Percentiles rank a stretch among this genome's conserved stretches.
These are phyloP conservation scores for Aspergillus sp. DNA, from an alignment of 2,329 filamentous ascomycete species.

Conservation along the genomic window DNA sequence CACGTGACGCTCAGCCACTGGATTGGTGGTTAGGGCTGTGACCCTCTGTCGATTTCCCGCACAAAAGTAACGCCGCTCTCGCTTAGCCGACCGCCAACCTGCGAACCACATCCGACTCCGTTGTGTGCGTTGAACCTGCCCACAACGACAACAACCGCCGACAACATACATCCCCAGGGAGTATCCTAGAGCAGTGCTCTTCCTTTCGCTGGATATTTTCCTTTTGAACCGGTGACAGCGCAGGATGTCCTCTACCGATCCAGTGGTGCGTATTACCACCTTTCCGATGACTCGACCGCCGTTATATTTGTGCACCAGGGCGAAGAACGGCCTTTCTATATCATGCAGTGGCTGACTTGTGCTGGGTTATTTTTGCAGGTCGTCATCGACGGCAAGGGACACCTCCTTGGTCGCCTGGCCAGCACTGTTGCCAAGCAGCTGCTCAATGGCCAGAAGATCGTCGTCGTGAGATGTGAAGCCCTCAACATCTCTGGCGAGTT, in stretches of 20 bases:
- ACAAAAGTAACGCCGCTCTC: slow-evolving; percentile 43
- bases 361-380: slow-evolving; percentile 63
- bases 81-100: slow-evolving; percentile 43
- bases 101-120: slow-evolving; percentile 45
- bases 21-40: slow-evolving; percentile 47
- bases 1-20: slow-evolving; percentile 32
- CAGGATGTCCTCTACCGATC: slow-evolving; percentile 70
- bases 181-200: slow-evolving; percentile 48
- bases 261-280: slow-evolving; percentile 60
- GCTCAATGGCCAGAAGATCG: slow-evolving; percentile 98
- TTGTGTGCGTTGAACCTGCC: slow-evolving; percentile 49
- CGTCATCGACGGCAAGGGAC: slow-evolving; percentile 99
- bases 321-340: neutral
- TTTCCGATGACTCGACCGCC: slow-evolving; percentile 11
- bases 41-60: slow-evolving; percentile 40
- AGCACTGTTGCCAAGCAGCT: slow-evolving; percentile 99
- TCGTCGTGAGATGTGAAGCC: slow-evolving; percentile 97
- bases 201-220: slow-evolving; percentile 47
- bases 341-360: slow-evolving; percentile 46
- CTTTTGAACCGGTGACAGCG: slow-evolving; percentile 47
- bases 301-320: slow-evolving; percentile 7
- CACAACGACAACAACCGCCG: slow-evolving; percentile 53
- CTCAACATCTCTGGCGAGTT: slow-evolving; percentile 99
- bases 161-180: slow-evolving; percentile 50
- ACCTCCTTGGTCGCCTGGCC: slow-evolving; percentile 98